A percentile compares a stretch with the other conserved stretches of the same genome.
Conservation (phyloP, 176 grass and related monocot species). For the Carex littledalei region DNA sequence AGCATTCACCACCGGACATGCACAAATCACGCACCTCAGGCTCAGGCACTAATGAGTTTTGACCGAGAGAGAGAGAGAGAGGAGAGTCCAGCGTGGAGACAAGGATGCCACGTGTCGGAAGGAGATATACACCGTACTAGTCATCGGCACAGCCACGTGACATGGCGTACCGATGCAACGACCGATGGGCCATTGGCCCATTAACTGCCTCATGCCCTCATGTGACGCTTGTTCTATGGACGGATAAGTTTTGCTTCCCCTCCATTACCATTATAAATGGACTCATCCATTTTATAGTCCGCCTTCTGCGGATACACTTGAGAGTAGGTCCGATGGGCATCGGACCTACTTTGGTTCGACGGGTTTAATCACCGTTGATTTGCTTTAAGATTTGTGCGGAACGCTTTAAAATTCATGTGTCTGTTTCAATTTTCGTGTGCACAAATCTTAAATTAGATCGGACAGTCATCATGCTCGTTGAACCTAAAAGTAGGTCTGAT, state of each 20-base stretch:
- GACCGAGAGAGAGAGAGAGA: neutral
- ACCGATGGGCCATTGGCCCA: conserved; percentile 17
- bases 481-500: no score
- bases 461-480: no score
- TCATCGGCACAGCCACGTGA: conserved; percentile 35
- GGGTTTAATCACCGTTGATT: no score
- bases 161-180: neutral
- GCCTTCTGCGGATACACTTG: no score
- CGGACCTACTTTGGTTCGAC: no score
- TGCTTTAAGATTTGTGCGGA: no score
- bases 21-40: conserved; percentile 23
- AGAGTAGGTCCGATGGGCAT: no score
- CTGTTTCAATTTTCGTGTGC: no score
- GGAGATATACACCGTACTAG: neutral
- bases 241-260: neutral
- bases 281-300: no score
- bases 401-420: no score
- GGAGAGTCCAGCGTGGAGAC: conserved; percentile 9
- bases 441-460: no score
- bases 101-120: conserved; percentile 11
- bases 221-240: conserved; percentile 9
- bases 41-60: neutral
- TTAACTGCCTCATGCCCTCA: conserved; percentile 12
- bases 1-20: conserved; percentile 28
- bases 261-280: no score